Evolutionary conservation across 164 flowering plant species (phyloP), one percentile per base, ranked within the genome.

Genomic region (Stephania japonica): DNA sequence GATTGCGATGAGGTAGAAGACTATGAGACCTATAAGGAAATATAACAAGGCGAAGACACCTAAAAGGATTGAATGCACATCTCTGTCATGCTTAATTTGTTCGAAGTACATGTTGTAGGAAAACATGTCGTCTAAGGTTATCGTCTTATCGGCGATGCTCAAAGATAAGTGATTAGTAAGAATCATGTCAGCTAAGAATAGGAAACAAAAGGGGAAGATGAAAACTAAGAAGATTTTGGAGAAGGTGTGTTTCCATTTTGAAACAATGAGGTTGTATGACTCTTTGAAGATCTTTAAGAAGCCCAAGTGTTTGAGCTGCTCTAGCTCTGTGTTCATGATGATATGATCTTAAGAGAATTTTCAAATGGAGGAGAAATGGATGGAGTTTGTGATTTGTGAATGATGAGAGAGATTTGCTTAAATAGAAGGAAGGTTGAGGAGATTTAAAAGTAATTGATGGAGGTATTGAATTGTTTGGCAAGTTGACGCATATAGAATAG

Each of bases 1-100:
- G 42, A 95, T 93, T 78, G 97, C 88, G 77, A 93, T 86, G 67
- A 90, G 95, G 21, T 93, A 91, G 85, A 91, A 91, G 68, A 87
- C 84, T 76, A 90, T 88, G 81, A 93, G 86, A 84, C 89, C 88
- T 72, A 89, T 73, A 68, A 89, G 87, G 84, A 87, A 89, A 73
- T 61, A 78, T 84, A 89, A 83, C 75, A 89, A 89, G 82, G 83
- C 81, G 72, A 75, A 6, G 59, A 86, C 71, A 4, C 21, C 5
- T 68, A 92, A 87, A 47, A 82, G 76, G 63, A 82, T 66, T 87
- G 85, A 81, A 13, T 59, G 24, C 21, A 7, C 21, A 2, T 16
- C 62, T 18, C 18, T 6, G n/a, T 81, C 63, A 63, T 80, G 87
- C 65, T 65, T 81, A 78, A 79, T 66, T 26, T 85, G 79, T 24